Evolutionary conservation across 192 early-diverging fungal species (phyloP), one percentile per base, ranked within the genome.

Genomic region (Spizellomyces sp.): DNA sequence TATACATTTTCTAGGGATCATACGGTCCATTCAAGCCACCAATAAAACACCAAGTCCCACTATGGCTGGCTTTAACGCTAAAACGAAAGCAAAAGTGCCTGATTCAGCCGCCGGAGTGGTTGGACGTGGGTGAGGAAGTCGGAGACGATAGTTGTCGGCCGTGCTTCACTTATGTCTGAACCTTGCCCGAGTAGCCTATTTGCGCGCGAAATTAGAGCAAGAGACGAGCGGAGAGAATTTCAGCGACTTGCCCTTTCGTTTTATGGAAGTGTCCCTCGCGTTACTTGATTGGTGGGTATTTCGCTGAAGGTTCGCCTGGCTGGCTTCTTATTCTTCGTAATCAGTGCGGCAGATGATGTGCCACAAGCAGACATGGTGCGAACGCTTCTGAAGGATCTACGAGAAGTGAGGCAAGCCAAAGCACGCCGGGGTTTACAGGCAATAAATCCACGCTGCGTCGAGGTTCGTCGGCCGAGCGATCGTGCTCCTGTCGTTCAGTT

Each of bases 1-100:
- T 19, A 4, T n/a, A 54, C 50, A 4, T 54, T 54, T 4, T 58
- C 21, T 79, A 94, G 90, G 89, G 90, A n/a, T 70, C 84, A 4
- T 83, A 87, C 67, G 91, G 92, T 5, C 88, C 92, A 1, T 91
- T 98, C 69, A 84, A 88, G 42, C 95, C 95, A 12, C 90, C 94
- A n/a, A 78, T 87, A 9, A 84, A 84, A 63, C 81, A 84, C 21
- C 67, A 83, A 70, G 94, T 95, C 0, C 94, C 94, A 43, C 77
- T 96, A 19, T 98, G 95, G 95, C 86, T 98, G 48, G 94, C 94
- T 8, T 66, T 93, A 17, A 79, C 86, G 44, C 79, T 98, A 65
- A 96, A 96, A 71, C 86, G 86, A 71, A 88, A 91, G 45, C 86
- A 91, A 64, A 89, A 91, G 54, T 94, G 94, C 76, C 86, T 82